Evolutionary conservation across 148 eudicot species (phyloP).

Genomic region (Nyssa sinensis): DNA sequence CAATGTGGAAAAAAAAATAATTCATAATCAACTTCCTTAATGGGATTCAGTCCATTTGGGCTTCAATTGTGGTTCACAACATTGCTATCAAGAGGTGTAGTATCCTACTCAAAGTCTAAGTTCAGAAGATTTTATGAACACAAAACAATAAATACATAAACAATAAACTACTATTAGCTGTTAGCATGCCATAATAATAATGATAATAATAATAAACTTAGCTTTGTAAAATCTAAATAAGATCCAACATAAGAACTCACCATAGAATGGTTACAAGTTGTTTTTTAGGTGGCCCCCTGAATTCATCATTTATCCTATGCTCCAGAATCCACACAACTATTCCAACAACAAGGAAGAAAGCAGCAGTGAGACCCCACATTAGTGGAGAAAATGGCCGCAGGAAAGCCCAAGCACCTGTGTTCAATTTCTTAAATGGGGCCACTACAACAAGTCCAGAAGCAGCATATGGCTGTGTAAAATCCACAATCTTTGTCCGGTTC

Average conservation of each 20-base stretch:
- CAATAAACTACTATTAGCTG: neutral
- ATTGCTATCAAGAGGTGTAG: neutral
- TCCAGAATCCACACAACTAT: slow-evolving; percentile 92
- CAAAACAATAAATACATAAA: neutral
- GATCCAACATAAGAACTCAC: slow-evolving; percentile 39
- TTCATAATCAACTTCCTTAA: neutral
- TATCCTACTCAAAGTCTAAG: neutral
- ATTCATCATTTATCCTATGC: slow-evolving; percentile 87
- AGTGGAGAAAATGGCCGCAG: slow-evolving; percentile 71
- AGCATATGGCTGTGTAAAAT: slow-evolving; percentile 86
- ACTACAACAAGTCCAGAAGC: slow-evolving; percentile 89
- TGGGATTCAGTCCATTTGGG: neutral
- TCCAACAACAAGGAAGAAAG: slow-evolving; percentile 70
- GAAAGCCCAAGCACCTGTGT: slow-evolving; percentile 86
- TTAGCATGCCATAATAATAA: no score
- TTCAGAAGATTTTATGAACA: neutral
- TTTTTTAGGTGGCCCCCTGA: slow-evolving; percentile 76
- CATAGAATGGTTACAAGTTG: slow-evolving; percentile 86
- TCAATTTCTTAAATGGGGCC: slow-evolving; percentile 63
- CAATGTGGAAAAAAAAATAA: neutral
- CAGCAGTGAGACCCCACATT: slow-evolving; percentile 81
- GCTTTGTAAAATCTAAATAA: neutral
- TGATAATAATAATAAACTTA: no score
- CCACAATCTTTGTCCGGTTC: slow-evolving; percentile 76
- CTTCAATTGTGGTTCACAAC: neutral